Evolutionary conservation across 352 stramenopile species (phyloP).

Genomic region (Pythium dissimile): DNA sequence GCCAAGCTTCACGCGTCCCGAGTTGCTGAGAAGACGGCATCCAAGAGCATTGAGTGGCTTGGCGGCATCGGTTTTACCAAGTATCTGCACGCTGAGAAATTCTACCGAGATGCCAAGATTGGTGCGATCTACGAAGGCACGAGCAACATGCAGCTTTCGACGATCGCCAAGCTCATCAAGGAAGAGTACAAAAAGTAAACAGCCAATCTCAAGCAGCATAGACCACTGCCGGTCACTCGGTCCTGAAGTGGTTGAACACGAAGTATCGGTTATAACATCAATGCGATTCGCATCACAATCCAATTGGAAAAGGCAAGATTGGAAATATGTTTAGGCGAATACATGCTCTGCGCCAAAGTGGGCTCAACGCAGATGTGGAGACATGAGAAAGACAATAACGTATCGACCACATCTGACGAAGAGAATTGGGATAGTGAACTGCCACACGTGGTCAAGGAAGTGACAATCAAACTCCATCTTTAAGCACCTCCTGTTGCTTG

Average conservation of each 20-base stretch:
- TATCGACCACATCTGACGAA: slow-evolving; percentile 6
- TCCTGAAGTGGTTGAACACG: too few species aligned
- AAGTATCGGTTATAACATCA: too few species aligned
- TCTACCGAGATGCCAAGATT: slow-evolving; percentile 97
- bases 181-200: slow-evolving; percentile 82
- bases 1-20: slow-evolving; percentile 94
- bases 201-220: too few species aligned
- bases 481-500: too few species aligned
- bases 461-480: too few species aligned
- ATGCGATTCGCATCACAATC: too few species aligned
- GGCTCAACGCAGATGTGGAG: too few species aligned
- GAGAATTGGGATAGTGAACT: slow-evolving; percentile 4
- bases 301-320: too few species aligned
- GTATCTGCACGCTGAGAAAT: slow-evolving; percentile 94
- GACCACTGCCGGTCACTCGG: too few species aligned
- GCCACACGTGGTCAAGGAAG: slow-evolving; percentile 9
- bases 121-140: slow-evolving; percentile 97
- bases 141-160: slow-evolving; percentile 96
- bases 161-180: slow-evolving; percentile 89
- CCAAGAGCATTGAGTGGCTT: slow-evolving; percentile 95
- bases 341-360: neutral
- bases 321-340: too few species aligned
- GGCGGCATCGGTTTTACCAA: slow-evolving; percentile 96
- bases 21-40: slow-evolving; percentile 94
- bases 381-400: too few species aligned